Conservation (phyloP, 2,329 filamentous ascomycete species). For the Beauveria sp. region DNA sequence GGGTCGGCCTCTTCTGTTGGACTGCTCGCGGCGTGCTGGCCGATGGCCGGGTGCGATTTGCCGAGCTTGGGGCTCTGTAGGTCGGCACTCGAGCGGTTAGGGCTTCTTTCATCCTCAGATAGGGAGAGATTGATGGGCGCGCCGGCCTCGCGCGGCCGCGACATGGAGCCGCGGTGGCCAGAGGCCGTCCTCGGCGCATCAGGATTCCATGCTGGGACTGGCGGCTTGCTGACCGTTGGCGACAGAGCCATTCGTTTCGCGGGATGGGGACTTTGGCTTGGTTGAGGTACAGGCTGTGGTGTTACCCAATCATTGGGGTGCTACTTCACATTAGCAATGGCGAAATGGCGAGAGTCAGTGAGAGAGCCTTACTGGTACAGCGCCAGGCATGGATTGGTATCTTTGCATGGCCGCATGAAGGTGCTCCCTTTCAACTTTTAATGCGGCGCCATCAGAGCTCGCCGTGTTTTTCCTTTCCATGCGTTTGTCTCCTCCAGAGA, state of each 20-base stretch:
- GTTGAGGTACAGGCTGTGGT: conserved; percentile 28
- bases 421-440: conserved; percentile 28
- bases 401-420: conserved; percentile 21
- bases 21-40: conserved; percentile 43
- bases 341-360: background rate
- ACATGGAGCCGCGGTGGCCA: conserved; percentile 10
- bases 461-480: conserved; percentile 36
- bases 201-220: conserved; percentile 43
- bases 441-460: conserved; percentile 23
- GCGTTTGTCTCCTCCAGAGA: conserved; percentile 50
- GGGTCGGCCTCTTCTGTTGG: conserved; percentile 71
- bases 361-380: conserved; percentile 3
- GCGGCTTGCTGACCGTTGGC: conserved; percentile 42
- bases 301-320: conserved; percentile 39
- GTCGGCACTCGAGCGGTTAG: conserved; percentile 42
- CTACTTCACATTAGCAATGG: conserved; percentile 17
- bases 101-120: conserved; percentile 53
- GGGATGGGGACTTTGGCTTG: conserved; percentile 36
- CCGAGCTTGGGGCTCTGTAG: conserved; percentile 42
- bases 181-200: conserved; percentile 24
- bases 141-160: conserved; percentile 9
- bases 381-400: conserved; percentile 14
- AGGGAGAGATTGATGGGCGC: conserved; percentile 45
- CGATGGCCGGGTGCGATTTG: conserved; percentile 28
- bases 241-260: conserved; percentile 47